phyloP scores from a whole-genome alignment of 164 flowering plant species.

The Magnolia changhungtana region DNA sequence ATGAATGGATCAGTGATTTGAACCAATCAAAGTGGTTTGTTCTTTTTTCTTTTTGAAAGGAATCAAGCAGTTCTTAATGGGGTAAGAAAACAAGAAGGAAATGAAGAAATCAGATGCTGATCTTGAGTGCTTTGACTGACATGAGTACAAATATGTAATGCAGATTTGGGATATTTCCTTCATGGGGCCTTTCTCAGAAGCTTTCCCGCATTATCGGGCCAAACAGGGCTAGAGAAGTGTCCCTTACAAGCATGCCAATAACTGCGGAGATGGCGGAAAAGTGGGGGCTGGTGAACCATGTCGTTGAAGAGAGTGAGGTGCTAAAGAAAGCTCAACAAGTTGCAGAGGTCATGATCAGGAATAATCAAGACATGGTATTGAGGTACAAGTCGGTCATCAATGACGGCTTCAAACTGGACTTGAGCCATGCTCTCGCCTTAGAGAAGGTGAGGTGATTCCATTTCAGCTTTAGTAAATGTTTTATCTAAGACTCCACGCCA shows the following conservation, averaged over 20 bases:
- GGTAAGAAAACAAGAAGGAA: background rate
- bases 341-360: constrained; percentile 74
- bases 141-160: constrained; percentile 2
- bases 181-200: constrained; percentile 98
- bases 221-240: constrained; percentile 84
- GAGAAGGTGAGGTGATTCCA: constrained; percentile 64
- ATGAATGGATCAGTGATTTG: background rate
- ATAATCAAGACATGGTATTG: constrained; percentile 74
- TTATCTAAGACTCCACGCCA: background rate
- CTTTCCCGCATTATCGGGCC: constrained; percentile 82
- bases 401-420: constrained; percentile 73
- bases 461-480: background rate
- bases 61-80: background rate
- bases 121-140: background rate
- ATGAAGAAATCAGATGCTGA: background rate
- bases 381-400: constrained; percentile 79
- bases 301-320: constrained; percentile 62
- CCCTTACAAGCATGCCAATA: constrained; percentile 62
- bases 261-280: constrained; percentile 80
- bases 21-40: background rate
- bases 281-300: constrained; percentile 82
- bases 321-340: constrained; percentile 71
- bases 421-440: constrained; percentile 61
- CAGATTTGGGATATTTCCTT: constrained; percentile 96
- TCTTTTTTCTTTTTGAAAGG: background rate